A percentile compares a stretch with the other conserved stretches of the same genome.
These are phyloP conservation scores for Ustilago cynodontis DNA, from an alignment of 1,284 basidiomycete genomes.

Conservation along the genomic window DNA sequence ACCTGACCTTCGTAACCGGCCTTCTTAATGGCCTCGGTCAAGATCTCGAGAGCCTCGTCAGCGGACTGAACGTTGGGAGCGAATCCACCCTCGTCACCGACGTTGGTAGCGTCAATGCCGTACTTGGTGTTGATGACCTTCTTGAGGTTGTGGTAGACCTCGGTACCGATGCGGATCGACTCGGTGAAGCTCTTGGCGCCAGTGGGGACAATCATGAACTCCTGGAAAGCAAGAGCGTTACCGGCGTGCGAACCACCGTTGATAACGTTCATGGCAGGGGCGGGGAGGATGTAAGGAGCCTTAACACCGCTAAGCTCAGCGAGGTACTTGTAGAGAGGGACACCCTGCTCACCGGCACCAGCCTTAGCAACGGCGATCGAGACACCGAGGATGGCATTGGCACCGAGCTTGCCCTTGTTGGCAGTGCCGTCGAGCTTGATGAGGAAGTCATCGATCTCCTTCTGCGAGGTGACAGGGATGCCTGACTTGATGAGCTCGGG, in stretches of 20 bases:
- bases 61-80: constrained; percentile 97
- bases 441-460: constrained; percentile 97
- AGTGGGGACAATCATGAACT: constrained; percentile 99
- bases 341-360: constrained; percentile 78
- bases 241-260: constrained; percentile 99
- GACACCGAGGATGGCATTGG: constrained; percentile 99
- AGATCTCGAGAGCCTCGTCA: constrained; percentile 96
- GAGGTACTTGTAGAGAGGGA: constrained; percentile 96
- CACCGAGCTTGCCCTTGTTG: constrained; percentile 99
- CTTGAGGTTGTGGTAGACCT: constrained; percentile 98
- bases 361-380: constrained; percentile 96
- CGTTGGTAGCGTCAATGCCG: constrained; percentile 98
- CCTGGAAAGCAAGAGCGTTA: constrained; percentile 86
- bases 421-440: constrained; percentile 97
- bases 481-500: constrained; percentile 88
- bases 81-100: constrained; percentile 99
- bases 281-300: constrained; percentile 81
- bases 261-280: constrained; percentile 93
- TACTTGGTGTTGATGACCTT: constrained; percentile 99
- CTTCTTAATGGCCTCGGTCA: constrained; percentile 94
- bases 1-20: constrained; percentile 98
- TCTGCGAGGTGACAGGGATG: constrained; percentile 89
- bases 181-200: constrained; percentile 98
- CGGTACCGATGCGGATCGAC: constrained; percentile 97
- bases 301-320: constrained; percentile 94